Evolutionary conservation across 2,329 filamentous ascomycete genomes (phyloP).

Genomic region (Colletotrichum caudatum): DNA sequence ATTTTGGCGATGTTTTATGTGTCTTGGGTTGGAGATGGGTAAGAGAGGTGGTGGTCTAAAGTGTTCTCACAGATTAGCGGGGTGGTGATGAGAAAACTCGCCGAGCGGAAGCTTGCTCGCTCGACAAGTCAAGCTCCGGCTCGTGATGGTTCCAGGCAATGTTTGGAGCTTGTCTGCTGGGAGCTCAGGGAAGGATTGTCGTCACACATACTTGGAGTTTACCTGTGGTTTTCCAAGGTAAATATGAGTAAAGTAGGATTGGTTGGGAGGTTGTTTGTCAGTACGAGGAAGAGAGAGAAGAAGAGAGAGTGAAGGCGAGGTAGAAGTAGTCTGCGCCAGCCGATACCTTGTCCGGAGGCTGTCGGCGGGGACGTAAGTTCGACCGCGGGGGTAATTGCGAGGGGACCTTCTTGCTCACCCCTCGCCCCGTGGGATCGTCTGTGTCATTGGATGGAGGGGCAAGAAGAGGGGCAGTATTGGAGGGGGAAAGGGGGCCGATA

Average conservation of each 20-base stretch:
- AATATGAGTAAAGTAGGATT: conserved; percentile 7
- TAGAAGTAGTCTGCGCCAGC: conserved; percentile 39
- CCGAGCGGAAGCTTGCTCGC: conserved; percentile 21
- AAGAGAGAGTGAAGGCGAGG: conserved; percentile 17
- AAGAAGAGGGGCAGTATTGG: conserved; percentile 37
- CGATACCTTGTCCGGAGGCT: conserved; percentile 41
- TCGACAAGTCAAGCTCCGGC: conserved; percentile 25
- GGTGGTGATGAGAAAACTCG: conserved; percentile 34
- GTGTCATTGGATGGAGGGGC: conserved; percentile 38
- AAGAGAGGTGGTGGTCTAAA: conserved; percentile 19
- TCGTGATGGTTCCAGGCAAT: neutral
- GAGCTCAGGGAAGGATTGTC: neutral
- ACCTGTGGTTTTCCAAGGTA: conserved; percentile 3
- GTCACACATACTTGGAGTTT: conserved; percentile 14
- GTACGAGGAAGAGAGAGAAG: conserved; percentile 4
- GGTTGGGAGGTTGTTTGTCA: conserved; percentile 8
- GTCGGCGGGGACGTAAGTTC: conserved; percentile 41
- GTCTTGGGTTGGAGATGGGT: conserved; percentile 27
- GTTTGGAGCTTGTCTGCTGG: neutral
- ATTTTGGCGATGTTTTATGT: conserved; percentile 55
- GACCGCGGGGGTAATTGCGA: conserved; percentile 40
- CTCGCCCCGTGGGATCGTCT: conserved; percentile 24
- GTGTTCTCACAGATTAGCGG: conserved; percentile 40
- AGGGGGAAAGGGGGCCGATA: conserved; percentile 8
- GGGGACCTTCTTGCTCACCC: conserved; percentile 23